These are phyloP conservation scores for Eucalyptus coolabah DNA, from an alignment of 345 rosid species.

Conservation along the genomic window DNA sequence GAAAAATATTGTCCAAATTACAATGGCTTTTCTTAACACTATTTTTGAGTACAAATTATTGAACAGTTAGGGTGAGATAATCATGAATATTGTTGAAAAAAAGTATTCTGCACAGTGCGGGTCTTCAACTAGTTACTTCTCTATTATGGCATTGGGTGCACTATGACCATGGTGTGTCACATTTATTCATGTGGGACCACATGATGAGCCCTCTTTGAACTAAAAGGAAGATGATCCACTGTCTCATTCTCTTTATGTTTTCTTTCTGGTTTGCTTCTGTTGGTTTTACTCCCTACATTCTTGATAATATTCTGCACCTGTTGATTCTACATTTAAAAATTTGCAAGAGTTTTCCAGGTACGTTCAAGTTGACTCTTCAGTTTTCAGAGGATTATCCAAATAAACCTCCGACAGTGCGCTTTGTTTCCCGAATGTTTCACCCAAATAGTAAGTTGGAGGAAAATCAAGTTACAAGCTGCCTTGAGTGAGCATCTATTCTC, in stretches of 20 bases:
- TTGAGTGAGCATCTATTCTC: background rate
- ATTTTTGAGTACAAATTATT: too few relatives aligned
- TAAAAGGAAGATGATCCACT: background rate
- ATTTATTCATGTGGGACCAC: too few relatives aligned
- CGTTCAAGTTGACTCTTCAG: conserved; percentile 53
- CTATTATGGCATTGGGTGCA: too few relatives aligned
- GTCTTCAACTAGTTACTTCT: too few relatives aligned
- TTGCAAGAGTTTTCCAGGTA: conserved; percentile 13
- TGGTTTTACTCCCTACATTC: background rate
- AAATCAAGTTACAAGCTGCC: background rate
- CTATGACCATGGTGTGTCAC: too few relatives aligned
- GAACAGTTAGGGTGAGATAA: too few relatives aligned
- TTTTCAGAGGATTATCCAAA: conserved; percentile 48
- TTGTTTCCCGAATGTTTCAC: conserved; percentile 53
- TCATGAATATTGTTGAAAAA: too few relatives aligned
- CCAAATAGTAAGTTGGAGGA: conserved; percentile 41
- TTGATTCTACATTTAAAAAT: conserved; percentile 25
- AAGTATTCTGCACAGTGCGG: too few relatives aligned
- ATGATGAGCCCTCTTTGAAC: too few relatives aligned
- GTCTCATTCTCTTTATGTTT: background rate
- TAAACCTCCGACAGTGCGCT: conserved; percentile 46
- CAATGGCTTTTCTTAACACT: too few relatives aligned
- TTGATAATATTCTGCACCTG: background rate
- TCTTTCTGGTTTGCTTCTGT: background rate
- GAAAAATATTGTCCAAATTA: too few relatives aligned